These are phyloP conservation scores for Pythium guiyangense DNA, from an alignment of 352 stramenopile species.

Conservation along the genomic window DNA sequence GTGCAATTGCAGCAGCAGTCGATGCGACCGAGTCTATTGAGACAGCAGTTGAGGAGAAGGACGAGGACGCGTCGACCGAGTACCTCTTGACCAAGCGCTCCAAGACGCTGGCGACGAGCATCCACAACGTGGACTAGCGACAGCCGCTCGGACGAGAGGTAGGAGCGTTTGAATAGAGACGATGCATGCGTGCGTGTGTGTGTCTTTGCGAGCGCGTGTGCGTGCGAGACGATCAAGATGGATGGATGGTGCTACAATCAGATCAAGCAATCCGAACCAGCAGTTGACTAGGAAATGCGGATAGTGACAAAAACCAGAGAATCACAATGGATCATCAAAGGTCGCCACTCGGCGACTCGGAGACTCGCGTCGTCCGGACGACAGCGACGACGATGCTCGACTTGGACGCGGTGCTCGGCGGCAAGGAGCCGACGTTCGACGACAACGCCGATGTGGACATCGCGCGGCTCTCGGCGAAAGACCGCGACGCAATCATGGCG, in stretches of 20 bases:
- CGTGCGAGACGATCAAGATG: too few species aligned
- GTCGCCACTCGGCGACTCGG: too few species aligned
- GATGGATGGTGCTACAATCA: too few species aligned
- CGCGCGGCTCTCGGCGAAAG: constrained; percentile 37
- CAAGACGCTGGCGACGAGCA: constrained; percentile 27
- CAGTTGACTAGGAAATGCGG: too few species aligned
- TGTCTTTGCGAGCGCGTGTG: too few species aligned
- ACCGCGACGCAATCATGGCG: constrained; percentile 69
- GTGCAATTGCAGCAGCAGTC: constrained; percentile 5
- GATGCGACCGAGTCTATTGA: constrained; percentile 11
- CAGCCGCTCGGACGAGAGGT: not conserved
- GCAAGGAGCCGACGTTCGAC: constrained; percentile 44
- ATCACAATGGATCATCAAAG: too few species aligned
- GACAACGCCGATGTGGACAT: constrained; percentile 73
- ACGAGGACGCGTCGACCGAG: constrained; percentile 40
- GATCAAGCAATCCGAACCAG: too few species aligned
- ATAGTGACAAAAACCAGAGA: too few species aligned
- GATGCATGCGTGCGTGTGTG: too few species aligned
- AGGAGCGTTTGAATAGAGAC: not conserved
- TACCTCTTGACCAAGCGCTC: constrained; percentile 49
- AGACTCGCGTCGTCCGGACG: not conserved
- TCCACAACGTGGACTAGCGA: constrained; percentile 6
- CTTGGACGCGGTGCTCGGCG: constrained; percentile 28
- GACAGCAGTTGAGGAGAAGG: constrained; percentile 8
- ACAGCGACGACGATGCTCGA: constrained; percentile 22